Base-by-base conservation (phyloP, 768 basidiomycete species). In the Agrocybe praecox region DNA sequence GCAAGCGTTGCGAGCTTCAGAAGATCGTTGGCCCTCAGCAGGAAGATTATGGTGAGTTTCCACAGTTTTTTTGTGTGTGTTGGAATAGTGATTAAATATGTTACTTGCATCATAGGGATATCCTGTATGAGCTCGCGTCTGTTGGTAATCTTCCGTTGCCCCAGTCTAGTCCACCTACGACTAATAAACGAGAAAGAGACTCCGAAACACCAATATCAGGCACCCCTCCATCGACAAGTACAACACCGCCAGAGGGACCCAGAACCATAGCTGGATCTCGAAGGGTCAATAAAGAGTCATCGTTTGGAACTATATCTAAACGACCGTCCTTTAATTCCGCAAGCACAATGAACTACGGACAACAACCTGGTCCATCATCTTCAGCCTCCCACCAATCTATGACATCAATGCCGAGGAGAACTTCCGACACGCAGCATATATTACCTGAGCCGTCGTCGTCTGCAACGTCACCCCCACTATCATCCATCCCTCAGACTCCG, bases 71-170 rank as follows among this genome's bases (percentile, higher is more conserved):
- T 26, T 29, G 7, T 18, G 7, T 36, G 18, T 19, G 5, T 3
- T 17, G 15, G 23, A 14, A 9, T 7, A 32, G 9, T 50, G 26
- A 32, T 29, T 22, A 6, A 32, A 19, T 36, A 26, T 45, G 17
- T 50, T 10, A 21, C n/a, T 40, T 18, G 18, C 9, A 51, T 19
- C 45, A 11, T 57, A 89, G 89, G 88, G 88, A 90, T 62, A 81
- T 91, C 42, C 70, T 90, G 18, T 89, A 84, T 60, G 88, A 91
- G 60, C 74, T 91, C 1, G 87, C 89, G 3, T 85, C 80, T 0
- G 87, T 85, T 4, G 88, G 89, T 2, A 87, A 90, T 21, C 75
- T 90, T 0, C 89, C 88, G 0, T 75, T 90, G 6, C 89, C 89
- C 1, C 77, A 80, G 48, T 65, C 77, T 0, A 84, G 80, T 50